phyloP scores from a whole-genome alignment of 192 early-diverging fungal genomes.

The Coemansia sp. region DNA sequence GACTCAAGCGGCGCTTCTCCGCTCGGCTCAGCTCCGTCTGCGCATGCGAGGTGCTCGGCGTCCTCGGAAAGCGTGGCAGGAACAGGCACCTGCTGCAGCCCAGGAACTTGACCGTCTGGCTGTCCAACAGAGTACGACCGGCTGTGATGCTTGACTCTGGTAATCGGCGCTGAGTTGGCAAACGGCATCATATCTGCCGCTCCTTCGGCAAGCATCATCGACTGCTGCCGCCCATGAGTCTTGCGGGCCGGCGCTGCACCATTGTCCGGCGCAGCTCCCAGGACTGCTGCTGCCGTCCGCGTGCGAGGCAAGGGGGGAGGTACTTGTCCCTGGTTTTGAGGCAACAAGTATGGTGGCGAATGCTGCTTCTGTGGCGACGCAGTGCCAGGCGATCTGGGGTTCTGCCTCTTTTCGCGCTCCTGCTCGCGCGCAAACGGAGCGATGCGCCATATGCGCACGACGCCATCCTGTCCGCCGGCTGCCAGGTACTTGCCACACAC shows the following conservation, averaged over 20 bases:
- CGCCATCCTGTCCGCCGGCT: constrained; percentile 73
- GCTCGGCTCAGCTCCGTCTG: not conserved
- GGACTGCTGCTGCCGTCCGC: not conserved
- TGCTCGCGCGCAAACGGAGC: constrained; percentile 44
- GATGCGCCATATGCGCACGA: constrained; percentile 68
- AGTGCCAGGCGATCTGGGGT: constrained; percentile 8
- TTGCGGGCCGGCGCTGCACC: not conserved
- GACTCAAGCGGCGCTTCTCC: too few relatives aligned
- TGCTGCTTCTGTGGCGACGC: constrained; percentile 18
- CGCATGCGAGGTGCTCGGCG: not conserved
- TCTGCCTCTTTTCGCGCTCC: constrained; percentile 27
- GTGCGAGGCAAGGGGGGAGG: not conserved
- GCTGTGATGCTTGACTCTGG: constrained; percentile 20
- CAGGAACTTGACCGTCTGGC: not conserved
- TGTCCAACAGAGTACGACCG: constrained; percentile 34
- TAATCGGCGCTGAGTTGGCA: constrained; percentile 45
- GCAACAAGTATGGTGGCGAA: not conserved
- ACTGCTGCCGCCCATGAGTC: constrained; percentile 17
- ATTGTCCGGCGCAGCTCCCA: not conserved
- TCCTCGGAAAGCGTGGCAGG: constrained; percentile 3
- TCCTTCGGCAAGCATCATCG: constrained; percentile 5
- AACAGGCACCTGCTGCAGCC: not conserved
- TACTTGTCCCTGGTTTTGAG: constrained; percentile 9
- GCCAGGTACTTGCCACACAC: constrained; percentile 76
- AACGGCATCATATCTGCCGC: constrained; percentile 20